A percentile compares a stretch with the other conserved stretches of the same genome.
These are phyloP conservation scores for Bidens hawaiensis DNA, from an alignment of 140 eudicot genomes.

Conservation along the genomic window DNA sequence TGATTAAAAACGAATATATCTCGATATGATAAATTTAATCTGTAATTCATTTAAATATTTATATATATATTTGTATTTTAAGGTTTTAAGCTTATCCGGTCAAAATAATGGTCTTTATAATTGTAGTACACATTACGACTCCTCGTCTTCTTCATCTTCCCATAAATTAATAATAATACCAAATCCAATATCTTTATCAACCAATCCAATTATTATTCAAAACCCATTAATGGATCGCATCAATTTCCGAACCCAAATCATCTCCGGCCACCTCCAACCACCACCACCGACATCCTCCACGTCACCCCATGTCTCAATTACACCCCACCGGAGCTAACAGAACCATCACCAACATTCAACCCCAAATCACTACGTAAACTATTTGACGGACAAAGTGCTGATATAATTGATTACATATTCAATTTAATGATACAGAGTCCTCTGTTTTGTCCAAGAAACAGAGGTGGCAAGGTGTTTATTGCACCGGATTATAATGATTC, in stretches of 20 bases:
- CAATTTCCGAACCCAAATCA: constrained; percentile 53
- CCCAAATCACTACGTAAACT: constrained; percentile 49
- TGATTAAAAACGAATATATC: too few species aligned
- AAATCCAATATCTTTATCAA: too few species aligned
- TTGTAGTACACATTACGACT: too few species aligned
- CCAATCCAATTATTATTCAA: too few species aligned
- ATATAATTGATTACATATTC: constrained; percentile 55
- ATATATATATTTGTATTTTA: too few species aligned
- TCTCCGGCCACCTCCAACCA: constrained; percentile 54
- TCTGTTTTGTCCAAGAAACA: constrained; percentile 47
- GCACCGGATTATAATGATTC: constrained; percentile 73
- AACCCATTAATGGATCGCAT: constrained; percentile 37
- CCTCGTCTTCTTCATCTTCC: not conserved
- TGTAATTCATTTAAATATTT: too few species aligned
- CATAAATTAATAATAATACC: not conserved
- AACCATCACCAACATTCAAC: constrained; percentile 42
- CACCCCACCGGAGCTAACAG: constrained; percentile 58
- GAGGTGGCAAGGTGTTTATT: constrained; percentile 65
- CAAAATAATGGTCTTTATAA: too few species aligned
- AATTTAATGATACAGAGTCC: constrained; percentile 49
- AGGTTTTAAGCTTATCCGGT: too few species aligned
- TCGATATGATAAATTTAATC: too few species aligned
- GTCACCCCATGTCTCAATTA: constrained; percentile 51
- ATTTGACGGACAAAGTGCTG: constrained; percentile 55
- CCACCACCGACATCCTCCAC: constrained; percentile 14